phyloP scores from a whole-genome alignment of 306 rosid species.

The Lotus japonicus region DNA sequence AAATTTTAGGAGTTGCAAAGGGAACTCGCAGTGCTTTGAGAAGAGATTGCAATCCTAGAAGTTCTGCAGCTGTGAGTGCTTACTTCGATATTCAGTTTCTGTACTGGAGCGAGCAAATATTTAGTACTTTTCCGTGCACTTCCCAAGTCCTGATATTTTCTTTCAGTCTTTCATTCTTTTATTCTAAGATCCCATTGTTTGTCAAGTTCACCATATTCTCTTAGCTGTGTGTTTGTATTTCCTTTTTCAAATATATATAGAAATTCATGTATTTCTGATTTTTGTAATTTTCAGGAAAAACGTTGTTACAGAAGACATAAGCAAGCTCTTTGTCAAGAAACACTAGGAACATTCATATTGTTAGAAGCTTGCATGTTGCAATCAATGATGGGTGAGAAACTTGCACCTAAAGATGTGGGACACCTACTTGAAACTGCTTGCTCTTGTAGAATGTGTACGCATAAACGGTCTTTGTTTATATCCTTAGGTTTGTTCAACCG shows the following conservation, averaged over 20 bases:
- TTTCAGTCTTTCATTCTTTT: neutral
- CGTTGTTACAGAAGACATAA: slow-evolving; percentile 83
- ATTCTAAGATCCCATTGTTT: neutral
- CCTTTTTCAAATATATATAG: neutral
- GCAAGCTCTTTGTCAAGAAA: slow-evolving; percentile 82
- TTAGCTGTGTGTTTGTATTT: neutral
- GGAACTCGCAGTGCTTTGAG: too few species aligned
- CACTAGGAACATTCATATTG: slow-evolving; percentile 31
- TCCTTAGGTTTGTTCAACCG: neutral
- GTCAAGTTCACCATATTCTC: neutral
- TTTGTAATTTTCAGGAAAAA: slow-evolving; percentile 65
- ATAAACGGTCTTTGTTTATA: slow-evolving; percentile 19
- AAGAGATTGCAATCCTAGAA: too few species aligned
- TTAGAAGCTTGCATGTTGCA: slow-evolving; percentile 16
- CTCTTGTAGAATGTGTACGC: slow-evolving; percentile 26
- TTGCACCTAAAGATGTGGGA: slow-evolving; percentile 8
- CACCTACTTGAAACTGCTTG: slow-evolving; percentile 12
- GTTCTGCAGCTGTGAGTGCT: too few species aligned
- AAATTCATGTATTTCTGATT: slow-evolving; percentile 17
- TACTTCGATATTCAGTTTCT: too few species aligned
- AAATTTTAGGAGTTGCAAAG: too few species aligned
- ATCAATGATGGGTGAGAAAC: slow-evolving; percentile 15
- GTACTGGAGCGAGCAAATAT: neutral
- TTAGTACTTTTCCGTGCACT: neutral
- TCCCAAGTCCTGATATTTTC: neutral